Conservation (phyloP, 2,329 filamentous ascomycete species). For the Mycosphaerella sp. region DNA sequence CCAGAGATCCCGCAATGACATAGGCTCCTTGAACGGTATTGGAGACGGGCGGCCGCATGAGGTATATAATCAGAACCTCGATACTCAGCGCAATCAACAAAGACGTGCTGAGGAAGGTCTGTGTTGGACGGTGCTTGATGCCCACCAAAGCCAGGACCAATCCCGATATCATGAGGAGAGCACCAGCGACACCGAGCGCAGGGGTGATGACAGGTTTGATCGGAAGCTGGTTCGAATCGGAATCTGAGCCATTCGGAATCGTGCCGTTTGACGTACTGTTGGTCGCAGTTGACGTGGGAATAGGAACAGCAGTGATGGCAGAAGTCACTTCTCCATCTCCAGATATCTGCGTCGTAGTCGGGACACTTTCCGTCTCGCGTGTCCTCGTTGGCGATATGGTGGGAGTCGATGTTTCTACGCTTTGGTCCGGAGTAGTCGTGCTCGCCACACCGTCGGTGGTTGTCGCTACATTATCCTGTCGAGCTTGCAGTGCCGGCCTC, state of each 20-base stretch:
- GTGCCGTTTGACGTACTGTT: constrained; percentile 6
- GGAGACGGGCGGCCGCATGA: constrained; percentile 72
- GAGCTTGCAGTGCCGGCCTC: constrained; percentile 2
- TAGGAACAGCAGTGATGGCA: constrained; percentile 9
- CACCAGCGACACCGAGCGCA: constrained; percentile 70
- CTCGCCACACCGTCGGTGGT: constrained; percentile 3
- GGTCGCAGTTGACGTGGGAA: constrained; percentile 5
- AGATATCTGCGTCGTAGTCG: neutral
- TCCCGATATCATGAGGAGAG: constrained; percentile 69
- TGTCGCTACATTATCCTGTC: constrained; percentile 5
- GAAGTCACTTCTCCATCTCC: constrained; percentile 12
- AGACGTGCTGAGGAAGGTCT: constrained; percentile 72
- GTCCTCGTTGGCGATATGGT: constrained; percentile 1
- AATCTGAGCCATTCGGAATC: constrained; percentile 1
- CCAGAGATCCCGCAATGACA: constrained; percentile 67
- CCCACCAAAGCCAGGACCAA: constrained; percentile 66
- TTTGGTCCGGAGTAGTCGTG: constrained; percentile 2
- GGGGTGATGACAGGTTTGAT: constrained; percentile 70
- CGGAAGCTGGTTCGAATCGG: constrained; percentile 48
- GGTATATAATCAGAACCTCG: constrained; percentile 75
- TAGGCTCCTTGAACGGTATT: constrained; percentile 78
- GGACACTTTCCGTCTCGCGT: constrained; percentile 1
- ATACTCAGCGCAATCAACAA: constrained; percentile 68
- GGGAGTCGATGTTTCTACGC: neutral
- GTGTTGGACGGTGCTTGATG: constrained; percentile 69